Evolutionary conservation across 768 basidiomycete genomes (phyloP), one percentile per base, ranked within the genome.

Genomic region (Mycena galericulata): DNA sequence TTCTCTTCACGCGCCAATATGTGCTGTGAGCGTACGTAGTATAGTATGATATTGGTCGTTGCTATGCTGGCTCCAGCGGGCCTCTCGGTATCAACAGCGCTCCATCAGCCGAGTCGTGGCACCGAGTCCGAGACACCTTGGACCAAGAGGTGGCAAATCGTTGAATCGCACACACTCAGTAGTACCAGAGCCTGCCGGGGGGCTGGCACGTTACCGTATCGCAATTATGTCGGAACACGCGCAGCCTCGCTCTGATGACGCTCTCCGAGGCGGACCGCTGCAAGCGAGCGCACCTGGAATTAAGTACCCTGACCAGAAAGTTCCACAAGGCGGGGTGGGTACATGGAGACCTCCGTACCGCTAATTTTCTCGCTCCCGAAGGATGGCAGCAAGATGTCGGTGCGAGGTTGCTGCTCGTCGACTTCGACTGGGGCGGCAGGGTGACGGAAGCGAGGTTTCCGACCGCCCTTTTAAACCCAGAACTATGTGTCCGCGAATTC

Each of bases 141-240:
- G n/a, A n/a, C n/a, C n/a, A n/a, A n/a, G n/a, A n/a, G n/a, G n/a
- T n/a, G n/a, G n/a, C n/a, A n/a, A n/a, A n/a, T n/a, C n/a, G n/a
- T n/a, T n/a, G n/a, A n/a, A n/a, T n/a, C n/a, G n/a, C n/a, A n/a
- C n/a, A n/a, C n/a, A n/a, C n/a, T n/a, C n/a, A n/a, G n/a, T n/a
- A n/a, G n/a, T 76, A 65, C 49, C 68, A 78, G 54, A 14, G 17
- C 24, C 72, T 79, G 32, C 75, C 77, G 46, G 78, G 76, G 26
- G 75, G 78, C 14, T 78, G 77, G 77, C 67, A 53, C 38, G 74
- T 55, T 20, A 65, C 77, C 1, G 76, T 73, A 5, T 76, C 78
- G 77, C 74, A 74, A 34, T 68, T 65, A 53, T 27, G 75, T 3
- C 26, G 15, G 2, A 17, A 24, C 5, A 27, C 26, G 17, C 4